Base-by-base conservation (phyloP, 75 land plant genomes). In the Gnetum montanum region DNA sequence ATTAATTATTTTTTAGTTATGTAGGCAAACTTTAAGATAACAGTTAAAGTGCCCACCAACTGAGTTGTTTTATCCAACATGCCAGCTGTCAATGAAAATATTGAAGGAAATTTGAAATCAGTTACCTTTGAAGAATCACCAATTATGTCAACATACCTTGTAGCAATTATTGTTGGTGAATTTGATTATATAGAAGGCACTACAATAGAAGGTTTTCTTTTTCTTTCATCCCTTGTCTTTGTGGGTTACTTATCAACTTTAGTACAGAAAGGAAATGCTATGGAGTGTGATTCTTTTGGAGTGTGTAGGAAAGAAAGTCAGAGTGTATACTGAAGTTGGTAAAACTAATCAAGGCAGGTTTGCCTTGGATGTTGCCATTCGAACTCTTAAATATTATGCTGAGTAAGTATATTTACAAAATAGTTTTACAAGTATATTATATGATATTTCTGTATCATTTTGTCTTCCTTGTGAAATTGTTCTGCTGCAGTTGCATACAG, bases 21-120 rank as follows among this genome's bases (percentile, higher is more conserved):
- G n/a, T n/a, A 94, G 98, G 98, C 98, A 46, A 83, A 77, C 29
- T 90, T 94, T 69, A 83, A 85, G 71, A 72, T 94, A 38, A 85
- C 85, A 20, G 54, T 94, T 43, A 79, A 77, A 43, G 91, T 75
- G 27, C 91, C 98, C 15, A 59, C 70, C 48, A 88, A 94, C 47
- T 53, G 85, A 19, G 69, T 80, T 23, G 96, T 85, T 26, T 70
- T 94, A 54, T 94, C 98, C 18, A 94, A 89, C 59, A 94, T 90
- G 98, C 96, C 98, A 40, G 67, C 81, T 15, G 37, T 67, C 43
- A 70, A 81, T 43, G 96, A 94, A 66, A 73, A 70, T 24, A 6
- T 59, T 50, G 34, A 61, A 54, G 83, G 86, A 29, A 18, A 57
- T 49, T 35, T 56, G 4, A 94, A 78, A 61, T 72, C 72, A 36